Percentiles rank a stretch among this genome's conserved stretches.
These are phyloP conservation scores for Aspergillus diversus DNA, from an alignment of 495 filamentous ascomycete genomes.

Conservation along the genomic window DNA sequence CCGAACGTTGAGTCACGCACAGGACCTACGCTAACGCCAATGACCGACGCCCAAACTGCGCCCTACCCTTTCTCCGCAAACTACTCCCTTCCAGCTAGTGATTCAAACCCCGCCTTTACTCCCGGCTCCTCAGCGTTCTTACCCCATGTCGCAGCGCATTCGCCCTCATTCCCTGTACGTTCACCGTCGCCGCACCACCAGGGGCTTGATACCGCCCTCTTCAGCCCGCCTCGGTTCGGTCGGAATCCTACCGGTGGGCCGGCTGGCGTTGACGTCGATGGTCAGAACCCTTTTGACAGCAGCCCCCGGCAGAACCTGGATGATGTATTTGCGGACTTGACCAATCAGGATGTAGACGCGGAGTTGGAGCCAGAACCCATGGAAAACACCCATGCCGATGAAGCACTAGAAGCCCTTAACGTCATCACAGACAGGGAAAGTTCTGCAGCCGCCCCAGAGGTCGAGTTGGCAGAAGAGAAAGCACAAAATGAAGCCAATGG, in stretches of 20 bases:
- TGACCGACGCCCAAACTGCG: constrained; percentile 35
- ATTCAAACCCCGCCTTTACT: constrained; percentile 47
- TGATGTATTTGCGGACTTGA: constrained; percentile 53
- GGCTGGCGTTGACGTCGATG: constrained; percentile 31
- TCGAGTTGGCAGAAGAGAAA: constrained; percentile 19
- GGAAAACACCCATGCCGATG: constrained; percentile 52
- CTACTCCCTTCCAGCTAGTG: constrained; percentile 42
- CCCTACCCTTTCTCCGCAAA: constrained; percentile 49
- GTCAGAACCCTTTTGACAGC: constrained; percentile 38
- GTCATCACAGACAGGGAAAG: constrained; percentile 42
- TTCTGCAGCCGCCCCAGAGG: constrained; percentile 25
- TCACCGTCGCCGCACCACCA: constrained; percentile 42
- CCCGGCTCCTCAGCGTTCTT: constrained; percentile 46
- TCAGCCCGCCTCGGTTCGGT: constrained; percentile 44
- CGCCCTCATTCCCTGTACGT: constrained; percentile 46
- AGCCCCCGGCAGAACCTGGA: constrained; percentile 49
- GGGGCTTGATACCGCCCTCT: constrained; percentile 43
- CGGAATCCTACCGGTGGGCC: constrained; percentile 32
- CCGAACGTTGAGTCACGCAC: constrained; percentile 27
- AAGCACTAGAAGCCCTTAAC: constrained; percentile 50
- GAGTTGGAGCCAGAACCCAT: constrained; percentile 35
- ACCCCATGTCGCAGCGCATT: constrained; percentile 40
- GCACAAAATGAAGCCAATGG: constrained; percentile 22
- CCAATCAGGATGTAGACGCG: constrained; percentile 47
- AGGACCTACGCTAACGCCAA: constrained; percentile 41